Evolutionary conservation across 2,329 filamentous ascomycete species (phyloP).

Genomic region (Mariannaea sp.): DNA sequence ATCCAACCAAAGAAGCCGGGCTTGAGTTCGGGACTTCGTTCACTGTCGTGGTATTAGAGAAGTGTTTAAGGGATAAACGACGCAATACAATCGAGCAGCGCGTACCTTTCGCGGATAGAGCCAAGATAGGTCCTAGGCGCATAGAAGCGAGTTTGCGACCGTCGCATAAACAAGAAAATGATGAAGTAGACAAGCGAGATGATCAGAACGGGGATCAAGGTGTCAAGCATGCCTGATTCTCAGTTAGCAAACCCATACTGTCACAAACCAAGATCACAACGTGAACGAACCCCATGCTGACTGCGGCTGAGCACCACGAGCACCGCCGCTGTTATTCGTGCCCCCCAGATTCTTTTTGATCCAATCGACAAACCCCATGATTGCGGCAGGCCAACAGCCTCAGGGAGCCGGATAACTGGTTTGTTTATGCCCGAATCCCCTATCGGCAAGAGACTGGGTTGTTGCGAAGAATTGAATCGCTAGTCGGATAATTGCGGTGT

Average conservation of each 20-base stretch:
- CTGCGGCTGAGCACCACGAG: slow-evolving; percentile 35
- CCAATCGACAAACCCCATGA: slow-evolving; percentile 49
- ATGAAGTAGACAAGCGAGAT: slow-evolving; percentile 54
- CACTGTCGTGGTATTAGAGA: slow-evolving; percentile 43
- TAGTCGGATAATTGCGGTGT: not conserved
- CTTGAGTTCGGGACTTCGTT: slow-evolving; percentile 61
- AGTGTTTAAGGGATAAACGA: not conserved
- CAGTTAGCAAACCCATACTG: slow-evolving; percentile 15
- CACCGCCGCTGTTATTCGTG: slow-evolving; percentile 33
- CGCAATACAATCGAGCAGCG: slow-evolving; percentile 5
- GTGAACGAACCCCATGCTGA: slow-evolving; percentile 42
- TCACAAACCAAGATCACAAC: not conserved
- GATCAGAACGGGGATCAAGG: slow-evolving; percentile 57
- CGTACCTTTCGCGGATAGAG: slow-evolving; percentile 56
- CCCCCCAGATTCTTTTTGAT: slow-evolving; percentile 40
- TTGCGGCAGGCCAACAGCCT: slow-evolving; percentile 26
- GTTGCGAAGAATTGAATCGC: not conserved
- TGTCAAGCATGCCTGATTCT: slow-evolving; percentile 50
- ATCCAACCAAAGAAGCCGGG: slow-evolving; percentile 67
- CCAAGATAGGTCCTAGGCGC: slow-evolving; percentile 57
- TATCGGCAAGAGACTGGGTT: not conserved
- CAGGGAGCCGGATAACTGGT: slow-evolving; percentile 4
- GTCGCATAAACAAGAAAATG: slow-evolving; percentile 56
- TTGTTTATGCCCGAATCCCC: slow-evolving; percentile 4
- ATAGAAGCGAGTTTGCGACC: slow-evolving; percentile 58